These are phyloP conservation scores for Takashimella tepidaria DNA, from an alignment of 1,284 basidiomycete genomes.

Conservation along the genomic window DNA sequence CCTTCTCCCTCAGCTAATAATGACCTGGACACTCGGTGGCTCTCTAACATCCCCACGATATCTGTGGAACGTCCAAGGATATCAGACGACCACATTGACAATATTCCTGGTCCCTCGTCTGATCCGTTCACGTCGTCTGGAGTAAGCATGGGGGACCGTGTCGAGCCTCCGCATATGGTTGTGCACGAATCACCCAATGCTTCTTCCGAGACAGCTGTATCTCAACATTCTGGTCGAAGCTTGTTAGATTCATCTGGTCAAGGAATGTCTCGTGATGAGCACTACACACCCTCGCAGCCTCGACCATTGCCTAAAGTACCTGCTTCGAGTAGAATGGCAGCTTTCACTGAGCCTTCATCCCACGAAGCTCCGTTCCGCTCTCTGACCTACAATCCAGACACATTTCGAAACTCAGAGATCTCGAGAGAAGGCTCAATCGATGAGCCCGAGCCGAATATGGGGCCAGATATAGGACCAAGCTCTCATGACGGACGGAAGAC, in stretches of 20 bases:
- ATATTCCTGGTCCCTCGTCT: too few species aligned
- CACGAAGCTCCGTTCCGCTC: slow-evolving; percentile 20
- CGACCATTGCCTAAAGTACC: slow-evolving; percentile 17
- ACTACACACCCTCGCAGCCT: slow-evolving; percentile 8
- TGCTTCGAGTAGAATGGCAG: slow-evolving; percentile 15
- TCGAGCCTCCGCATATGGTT: not conserved
- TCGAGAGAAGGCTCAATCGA: slow-evolving; percentile 2
- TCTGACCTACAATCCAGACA: slow-evolving; percentile 20
- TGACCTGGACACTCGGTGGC: not conserved
- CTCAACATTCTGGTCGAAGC: not conserved
- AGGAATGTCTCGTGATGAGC: not conserved
- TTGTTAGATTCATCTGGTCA: not conserved
- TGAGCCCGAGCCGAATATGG: not conserved
- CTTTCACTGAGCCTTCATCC: slow-evolving; percentile 20
- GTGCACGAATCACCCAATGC: slow-evolving; percentile 4
- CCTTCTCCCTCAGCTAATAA: not conserved
- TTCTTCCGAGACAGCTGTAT: slow-evolving; percentile 2
- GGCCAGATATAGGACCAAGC: not conserved
- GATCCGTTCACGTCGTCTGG: not conserved
- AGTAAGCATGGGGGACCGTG: not conserved
- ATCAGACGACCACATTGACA: too few species aligned
- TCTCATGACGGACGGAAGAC: slow-evolving; percentile 8
- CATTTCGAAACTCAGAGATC: slow-evolving; percentile 18
- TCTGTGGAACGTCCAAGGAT: not conserved
- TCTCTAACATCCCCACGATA: not conserved